Conservation (phyloP, 2,329 filamentous ascomycete species). For the Beauveria rudraprayagi region DNA sequence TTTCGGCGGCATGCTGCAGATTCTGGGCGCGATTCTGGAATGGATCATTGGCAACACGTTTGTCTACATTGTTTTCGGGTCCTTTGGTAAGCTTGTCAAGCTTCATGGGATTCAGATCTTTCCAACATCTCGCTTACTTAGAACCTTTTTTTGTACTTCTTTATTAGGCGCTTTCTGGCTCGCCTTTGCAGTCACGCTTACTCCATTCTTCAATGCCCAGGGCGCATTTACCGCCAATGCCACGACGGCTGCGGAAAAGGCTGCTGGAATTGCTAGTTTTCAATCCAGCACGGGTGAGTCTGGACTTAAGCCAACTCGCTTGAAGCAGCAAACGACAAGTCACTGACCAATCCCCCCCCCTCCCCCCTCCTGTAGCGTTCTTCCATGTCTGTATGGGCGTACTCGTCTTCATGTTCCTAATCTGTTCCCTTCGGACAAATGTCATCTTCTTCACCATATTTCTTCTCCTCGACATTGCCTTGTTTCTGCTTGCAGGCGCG, state of each 20-base stretch:
- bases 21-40: conserved; percentile 40
- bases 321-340: background rate
- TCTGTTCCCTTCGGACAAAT: conserved; percentile 62
- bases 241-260: conserved; percentile 8
- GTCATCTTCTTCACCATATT: conserved; percentile 60
- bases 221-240: background rate
- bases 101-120: background rate
- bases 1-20: conserved; percentile 39
- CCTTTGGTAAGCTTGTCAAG: background rate
- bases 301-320: no score
- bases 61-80: conserved; percentile 41
- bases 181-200: conserved; percentile 1
- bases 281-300: conserved; percentile 40
- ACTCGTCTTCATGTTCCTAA: conserved; percentile 53
- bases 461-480: conserved; percentile 45
- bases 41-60: conserved; percentile 47
- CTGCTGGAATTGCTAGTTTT: conserved; percentile 27
- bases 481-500: conserved; percentile 46
- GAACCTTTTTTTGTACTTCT: background rate
- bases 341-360: background rate
- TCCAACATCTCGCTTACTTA: background rate
- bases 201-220: conserved; percentile 3
- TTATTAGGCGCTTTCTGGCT: conserved; percentile 2
- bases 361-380: conserved; percentile 32
- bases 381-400: conserved; percentile 54